phyloP scores from a whole-genome alignment of 2,329 filamentous ascomycete genomes.

The Apiospora kogelbergensis region DNA sequence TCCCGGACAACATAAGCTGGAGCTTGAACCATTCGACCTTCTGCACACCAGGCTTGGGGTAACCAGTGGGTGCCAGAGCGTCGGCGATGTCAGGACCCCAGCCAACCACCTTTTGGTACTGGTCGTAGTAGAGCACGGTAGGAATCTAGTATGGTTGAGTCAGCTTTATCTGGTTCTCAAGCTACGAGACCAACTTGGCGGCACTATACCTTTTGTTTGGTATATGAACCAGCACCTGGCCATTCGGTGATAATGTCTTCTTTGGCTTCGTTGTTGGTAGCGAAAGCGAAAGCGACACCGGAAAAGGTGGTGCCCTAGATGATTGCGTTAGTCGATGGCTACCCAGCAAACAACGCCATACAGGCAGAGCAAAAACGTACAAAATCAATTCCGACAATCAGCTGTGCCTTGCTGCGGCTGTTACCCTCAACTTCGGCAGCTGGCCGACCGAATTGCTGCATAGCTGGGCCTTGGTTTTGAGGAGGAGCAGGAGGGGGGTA shows the following conservation, averaged over 20 bases:
- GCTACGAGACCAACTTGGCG: background rate
- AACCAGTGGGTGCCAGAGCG: slow-evolving; percentile 92
- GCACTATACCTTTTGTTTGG: slow-evolving; percentile 86
- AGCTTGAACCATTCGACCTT: slow-evolving; percentile 99
- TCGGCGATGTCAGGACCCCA: slow-evolving; percentile 99
- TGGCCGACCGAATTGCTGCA: slow-evolving; percentile 45
- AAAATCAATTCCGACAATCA: slow-evolving; percentile 99
- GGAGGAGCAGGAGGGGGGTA: slow-evolving; percentile 47
- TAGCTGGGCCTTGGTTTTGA: slow-evolving; percentile 36
- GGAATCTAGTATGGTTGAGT: slow-evolving; percentile 67
- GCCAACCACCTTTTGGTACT: slow-evolving; percentile 99
- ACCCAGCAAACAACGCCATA: background rate
- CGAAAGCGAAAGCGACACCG: slow-evolving; percentile 12
- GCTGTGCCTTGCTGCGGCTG: slow-evolving; percentile 88
- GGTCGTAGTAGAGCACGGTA: slow-evolving; percentile 98
- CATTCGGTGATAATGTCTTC: slow-evolving; percentile 12
- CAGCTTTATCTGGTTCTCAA: slow-evolving; percentile 19
- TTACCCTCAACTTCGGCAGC: slow-evolving; percentile 81
- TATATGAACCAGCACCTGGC: slow-evolving; percentile 70
- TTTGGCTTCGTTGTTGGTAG: slow-evolving; percentile 12
- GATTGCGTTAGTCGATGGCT: background rate
- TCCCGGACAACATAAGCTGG: slow-evolving; percentile 96
- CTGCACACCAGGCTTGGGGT: slow-evolving; percentile 95
- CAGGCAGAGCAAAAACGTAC: slow-evolving; percentile 53
- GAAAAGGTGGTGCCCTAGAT: slow-evolving; percentile 10